Percentiles rank a stretch among this genome's conserved stretches.
Evolutionary conservation across 371 early-diverging fungal species (phyloP).

Genomic region (Rhizopus microsporus): DNA sequence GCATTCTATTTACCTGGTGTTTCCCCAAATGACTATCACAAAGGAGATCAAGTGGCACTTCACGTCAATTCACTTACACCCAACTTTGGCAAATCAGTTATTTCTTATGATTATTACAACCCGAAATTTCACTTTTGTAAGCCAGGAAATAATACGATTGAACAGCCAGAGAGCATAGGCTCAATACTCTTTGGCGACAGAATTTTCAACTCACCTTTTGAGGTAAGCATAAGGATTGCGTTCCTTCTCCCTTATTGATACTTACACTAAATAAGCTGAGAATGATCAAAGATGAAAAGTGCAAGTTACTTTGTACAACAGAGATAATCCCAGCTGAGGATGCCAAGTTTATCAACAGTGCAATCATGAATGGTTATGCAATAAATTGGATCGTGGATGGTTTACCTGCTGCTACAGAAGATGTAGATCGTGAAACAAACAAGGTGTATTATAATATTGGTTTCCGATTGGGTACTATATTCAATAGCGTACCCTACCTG

Average conservation of each 20-base stretch:
- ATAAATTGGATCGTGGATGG: slow-evolving; percentile 89
- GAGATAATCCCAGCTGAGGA: slow-evolving; percentile 65
- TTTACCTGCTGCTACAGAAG: slow-evolving; percentile 79
- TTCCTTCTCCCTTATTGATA: neutral
- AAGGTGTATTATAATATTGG: slow-evolving; percentile 75
- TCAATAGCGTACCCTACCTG: neutral
- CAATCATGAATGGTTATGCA: slow-evolving; percentile 79
- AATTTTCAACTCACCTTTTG: slow-evolving; percentile 82
- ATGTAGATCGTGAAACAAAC: slow-evolving; percentile 56
- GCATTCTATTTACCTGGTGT: slow-evolving; percentile 94
- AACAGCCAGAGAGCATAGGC: slow-evolving; percentile 85
- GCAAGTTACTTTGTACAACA: slow-evolving; percentile 67
- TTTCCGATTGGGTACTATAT: slow-evolving; percentile 63
- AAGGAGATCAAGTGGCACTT: slow-evolving; percentile 68
- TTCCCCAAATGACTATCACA: slow-evolving; percentile 82
- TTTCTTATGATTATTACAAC: slow-evolving; percentile 89
- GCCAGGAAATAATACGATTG: slow-evolving; percentile 64
- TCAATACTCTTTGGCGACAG: slow-evolving; percentile 94
- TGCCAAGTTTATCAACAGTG: slow-evolving; percentile 81
- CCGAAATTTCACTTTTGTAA: slow-evolving; percentile 85
- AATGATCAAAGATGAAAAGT: slow-evolving; percentile 43
- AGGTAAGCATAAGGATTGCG: slow-evolving; percentile 46
- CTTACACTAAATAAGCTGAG: slow-evolving; percentile 11
- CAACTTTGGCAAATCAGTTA: slow-evolving; percentile 59
- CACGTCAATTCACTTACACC: slow-evolving; percentile 89